Conservation (phyloP, 2,329 filamentous ascomycete genomes). For the Bimuria novae-zelandiae region DNA sequence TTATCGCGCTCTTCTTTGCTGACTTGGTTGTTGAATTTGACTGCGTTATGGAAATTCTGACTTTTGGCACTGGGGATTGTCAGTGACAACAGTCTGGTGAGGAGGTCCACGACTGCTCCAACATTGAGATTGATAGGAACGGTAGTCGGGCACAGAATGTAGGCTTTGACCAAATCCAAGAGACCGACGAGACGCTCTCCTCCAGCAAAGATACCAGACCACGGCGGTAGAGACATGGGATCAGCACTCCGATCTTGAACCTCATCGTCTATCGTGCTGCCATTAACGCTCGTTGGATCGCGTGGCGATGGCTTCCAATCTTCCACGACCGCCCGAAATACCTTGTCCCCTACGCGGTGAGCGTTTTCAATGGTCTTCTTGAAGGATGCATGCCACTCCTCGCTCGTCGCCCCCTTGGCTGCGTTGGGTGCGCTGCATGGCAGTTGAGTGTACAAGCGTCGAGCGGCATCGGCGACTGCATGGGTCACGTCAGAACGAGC, state of each 20-base stretch:
- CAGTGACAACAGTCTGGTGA: constrained; percentile 72
- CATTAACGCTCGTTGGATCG: constrained; percentile 32
- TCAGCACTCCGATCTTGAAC: constrained; percentile 48
- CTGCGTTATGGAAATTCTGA: constrained; percentile 38
- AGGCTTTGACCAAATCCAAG: constrained; percentile 66
- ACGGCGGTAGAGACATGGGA: constrained; percentile 62
- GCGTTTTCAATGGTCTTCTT: constrained; percentile 64
- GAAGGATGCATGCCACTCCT: constrained; percentile 77
- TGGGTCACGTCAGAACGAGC: constrained; percentile 54
- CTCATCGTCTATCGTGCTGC: constrained; percentile 36
- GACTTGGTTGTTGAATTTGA: constrained; percentile 73
- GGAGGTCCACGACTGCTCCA: constrained; percentile 68
- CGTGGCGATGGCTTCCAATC: constrained; percentile 74
- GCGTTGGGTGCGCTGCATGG: constrained; percentile 83
- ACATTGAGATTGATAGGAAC: constrained; percentile 69
- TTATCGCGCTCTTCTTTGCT: constrained; percentile 80
- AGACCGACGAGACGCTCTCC: constrained; percentile 70
- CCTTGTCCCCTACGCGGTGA: constrained; percentile 73
- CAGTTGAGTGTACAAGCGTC: constrained; percentile 70
- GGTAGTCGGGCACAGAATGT: constrained; percentile 68
- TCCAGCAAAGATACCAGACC: constrained; percentile 77
- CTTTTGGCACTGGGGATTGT: constrained; percentile 55
- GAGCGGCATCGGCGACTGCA: constrained; percentile 62
- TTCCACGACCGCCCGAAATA: constrained; percentile 79
- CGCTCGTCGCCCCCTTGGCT: constrained; percentile 74